Evolutionary conservation across 2,329 filamentous ascomycete genomes (phyloP).

Genomic region (Ophiostoma ips): DNA sequence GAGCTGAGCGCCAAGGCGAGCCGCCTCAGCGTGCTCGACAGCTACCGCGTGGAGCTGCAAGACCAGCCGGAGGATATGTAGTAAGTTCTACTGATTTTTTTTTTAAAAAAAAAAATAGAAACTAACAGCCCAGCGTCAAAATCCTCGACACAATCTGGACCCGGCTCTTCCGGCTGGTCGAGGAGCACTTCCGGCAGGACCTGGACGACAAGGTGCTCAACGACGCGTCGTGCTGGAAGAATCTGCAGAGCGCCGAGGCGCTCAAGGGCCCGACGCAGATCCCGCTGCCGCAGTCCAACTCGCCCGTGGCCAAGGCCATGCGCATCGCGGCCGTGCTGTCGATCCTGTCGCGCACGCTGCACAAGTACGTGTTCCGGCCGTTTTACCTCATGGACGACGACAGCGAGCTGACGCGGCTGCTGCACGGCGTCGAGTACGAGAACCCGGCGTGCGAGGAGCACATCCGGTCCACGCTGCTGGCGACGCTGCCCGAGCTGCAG

Average conservation of each 20-base stretch:
- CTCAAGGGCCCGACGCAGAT: constrained; percentile 21
- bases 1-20: constrained; percentile 15
- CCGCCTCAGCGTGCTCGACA: constrained; percentile 18
- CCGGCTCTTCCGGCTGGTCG: constrained; percentile 20
- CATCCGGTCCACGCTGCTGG: constrained; percentile 20
- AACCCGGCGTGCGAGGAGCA: constrained; percentile 20
- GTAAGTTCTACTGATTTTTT: background rate
- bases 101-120: background rate
- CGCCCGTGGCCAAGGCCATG: constrained; percentile 23
- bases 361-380: constrained; percentile 23
- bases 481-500: constrained; percentile 20
- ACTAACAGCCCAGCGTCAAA: constrained; percentile 15
- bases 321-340: constrained; percentile 22
- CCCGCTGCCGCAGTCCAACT: constrained; percentile 23
- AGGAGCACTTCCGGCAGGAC: constrained; percentile 20
- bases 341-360: constrained; percentile 20
- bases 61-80: constrained; percentile 20
- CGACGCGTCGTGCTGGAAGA: constrained; percentile 22
- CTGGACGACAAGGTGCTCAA: constrained; percentile 19
- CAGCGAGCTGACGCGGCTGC: constrained; percentile 19
- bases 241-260: constrained; percentile 20
- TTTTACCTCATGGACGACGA: constrained; percentile 22
- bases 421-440: constrained; percentile 20
- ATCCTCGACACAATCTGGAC: constrained; percentile 24
- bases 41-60: constrained; percentile 18